Evolutionary conservation across 805 yeast genomes (phyloP).

Genomic region (Myxozyma lipomycoides): DNA sequence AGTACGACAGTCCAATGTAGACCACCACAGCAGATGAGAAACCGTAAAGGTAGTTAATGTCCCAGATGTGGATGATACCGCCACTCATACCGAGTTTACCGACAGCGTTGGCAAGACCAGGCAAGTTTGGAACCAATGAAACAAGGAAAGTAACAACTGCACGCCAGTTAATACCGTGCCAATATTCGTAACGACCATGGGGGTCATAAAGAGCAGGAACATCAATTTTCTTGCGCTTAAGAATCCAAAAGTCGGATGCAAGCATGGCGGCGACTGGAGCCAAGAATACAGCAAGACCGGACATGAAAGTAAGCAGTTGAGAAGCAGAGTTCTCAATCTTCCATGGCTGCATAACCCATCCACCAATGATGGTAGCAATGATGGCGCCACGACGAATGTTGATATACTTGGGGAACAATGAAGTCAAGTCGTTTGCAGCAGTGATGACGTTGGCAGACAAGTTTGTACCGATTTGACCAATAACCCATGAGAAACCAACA

Average conservation of each 20-base stretch:
- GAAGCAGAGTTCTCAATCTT: slow-evolving; percentile 27
- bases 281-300: slow-evolving; percentile 27
- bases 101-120: slow-evolving; percentile 30
- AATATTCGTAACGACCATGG: slow-evolving; percentile 44
- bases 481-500: slow-evolving; percentile 25
- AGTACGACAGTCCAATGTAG: slow-evolving; percentile 16
- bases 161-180: slow-evolving; percentile 46
- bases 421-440: slow-evolving; percentile 55
- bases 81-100: slow-evolving; percentile 15
- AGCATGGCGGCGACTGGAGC: slow-evolving; percentile 27
- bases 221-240: slow-evolving; percentile 21
- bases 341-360: slow-evolving; percentile 31
- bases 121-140: slow-evolving; percentile 28
- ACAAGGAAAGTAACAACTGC: slow-evolving; percentile 39
- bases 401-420: slow-evolving; percentile 54
- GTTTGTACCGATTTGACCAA: slow-evolving; percentile 28
- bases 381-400: slow-evolving; percentile 53
- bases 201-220: slow-evolving; percentile 28
- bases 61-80: slow-evolving; percentile 31
- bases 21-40: slow-evolving; percentile 22
- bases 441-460: slow-evolving; percentile 56
- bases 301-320: slow-evolving; percentile 25
- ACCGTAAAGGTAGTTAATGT: slow-evolving; percentile 31
- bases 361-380: slow-evolving; percentile 25
- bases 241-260: slow-evolving; percentile 26